These are phyloP conservation scores for Tulasnella calospora DNA, from an alignment of 768 basidiomycete species.

Conservation along the genomic window DNA sequence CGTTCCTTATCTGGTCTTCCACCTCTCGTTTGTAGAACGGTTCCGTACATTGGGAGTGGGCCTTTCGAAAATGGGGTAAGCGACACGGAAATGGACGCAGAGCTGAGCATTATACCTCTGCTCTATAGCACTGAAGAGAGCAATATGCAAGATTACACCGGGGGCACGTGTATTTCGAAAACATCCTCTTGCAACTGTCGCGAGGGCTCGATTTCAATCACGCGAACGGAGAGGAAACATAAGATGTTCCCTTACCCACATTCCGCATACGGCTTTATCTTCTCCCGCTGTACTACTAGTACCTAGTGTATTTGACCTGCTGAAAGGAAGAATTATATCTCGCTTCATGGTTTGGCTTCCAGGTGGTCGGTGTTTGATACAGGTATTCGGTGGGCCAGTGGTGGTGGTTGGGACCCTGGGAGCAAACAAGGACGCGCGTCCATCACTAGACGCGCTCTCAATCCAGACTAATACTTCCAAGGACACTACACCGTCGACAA, in stretches of 20 bases:
- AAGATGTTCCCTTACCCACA: not conserved
- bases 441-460: not conserved
- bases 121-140: slow-evolving; percentile 72
- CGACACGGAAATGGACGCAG: not conserved
- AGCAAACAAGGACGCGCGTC: not conserved
- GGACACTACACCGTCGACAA: slow-evolving; percentile 48
- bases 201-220: too few species aligned
- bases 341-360: not conserved
- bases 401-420: not conserved
- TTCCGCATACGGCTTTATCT: slow-evolving; percentile 8
- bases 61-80: slow-evolving; percentile 36
- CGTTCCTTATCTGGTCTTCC: slow-evolving; percentile 54
- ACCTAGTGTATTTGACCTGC: not conserved
- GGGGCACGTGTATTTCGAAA: slow-evolving; percentile 77
- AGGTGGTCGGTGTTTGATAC: not conserved
- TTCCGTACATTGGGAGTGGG: slow-evolving; percentile 73
- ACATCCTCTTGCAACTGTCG: slow-evolving; percentile 66
- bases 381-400: not conserved
- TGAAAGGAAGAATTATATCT: not conserved
- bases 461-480: slow-evolving; percentile 17
- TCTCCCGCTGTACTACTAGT: not conserved
- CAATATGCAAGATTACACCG: slow-evolving; percentile 78
- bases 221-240: too few species aligned
- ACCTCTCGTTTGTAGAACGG: slow-evolving; percentile 74
- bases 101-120: slow-evolving; percentile 46